A percentile compares a stretch with the other conserved stretches of the same genome.
Evolutionary conservation across 2,329 filamentous ascomycete genomes (phyloP).

Genomic region (Arthroderma uncinatum): DNA sequence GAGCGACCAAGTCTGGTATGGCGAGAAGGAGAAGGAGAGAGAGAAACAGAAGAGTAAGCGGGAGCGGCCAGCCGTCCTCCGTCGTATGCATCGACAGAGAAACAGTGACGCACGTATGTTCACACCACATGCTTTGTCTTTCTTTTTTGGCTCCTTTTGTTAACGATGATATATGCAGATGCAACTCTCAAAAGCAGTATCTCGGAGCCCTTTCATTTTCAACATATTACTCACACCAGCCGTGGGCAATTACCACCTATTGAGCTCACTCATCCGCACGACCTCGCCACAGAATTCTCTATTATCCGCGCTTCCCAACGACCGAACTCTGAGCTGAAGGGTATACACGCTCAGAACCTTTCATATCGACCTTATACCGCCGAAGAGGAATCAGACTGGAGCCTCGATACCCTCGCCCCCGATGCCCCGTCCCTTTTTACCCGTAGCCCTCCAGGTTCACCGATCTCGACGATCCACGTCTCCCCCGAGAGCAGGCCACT

Average conservation of each 20-base stretch:
- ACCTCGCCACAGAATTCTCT: conserved; percentile 45
- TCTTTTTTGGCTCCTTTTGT: not conserved
- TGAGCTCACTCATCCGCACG: conserved; percentile 40
- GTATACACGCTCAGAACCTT: conserved; percentile 43
- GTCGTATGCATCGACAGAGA: conserved; percentile 24
- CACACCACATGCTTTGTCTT: not conserved
- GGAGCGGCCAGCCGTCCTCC: conserved; percentile 25
- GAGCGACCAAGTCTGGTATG: conserved; percentile 21
- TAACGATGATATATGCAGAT: conserved; percentile 19
- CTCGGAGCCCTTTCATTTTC: conserved; percentile 53
- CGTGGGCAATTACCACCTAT: conserved; percentile 44
- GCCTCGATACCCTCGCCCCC: conserved; percentile 10
- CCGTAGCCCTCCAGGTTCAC: conserved; percentile 22
- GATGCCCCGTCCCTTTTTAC: conserved; percentile 13
- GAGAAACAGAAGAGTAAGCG: not conserved
- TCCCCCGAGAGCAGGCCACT: conserved; percentile 17
- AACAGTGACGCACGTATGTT: conserved; percentile 29
- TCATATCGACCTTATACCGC: conserved; percentile 28
- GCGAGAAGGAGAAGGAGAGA: conserved; percentile 20
- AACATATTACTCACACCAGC: conserved; percentile 51
- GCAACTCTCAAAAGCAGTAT: conserved; percentile 41
- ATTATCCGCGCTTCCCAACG: conserved; percentile 43
- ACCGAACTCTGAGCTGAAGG: conserved; percentile 39
- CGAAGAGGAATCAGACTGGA: conserved; percentile 16
- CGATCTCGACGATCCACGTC: conserved; percentile 20